A percentile compares a stretch with the other conserved stretches of the same genome.
phyloP scores from a whole-genome alignment of 345 rosid genomes.

The Bruguiera gymnorhiza region DNA sequence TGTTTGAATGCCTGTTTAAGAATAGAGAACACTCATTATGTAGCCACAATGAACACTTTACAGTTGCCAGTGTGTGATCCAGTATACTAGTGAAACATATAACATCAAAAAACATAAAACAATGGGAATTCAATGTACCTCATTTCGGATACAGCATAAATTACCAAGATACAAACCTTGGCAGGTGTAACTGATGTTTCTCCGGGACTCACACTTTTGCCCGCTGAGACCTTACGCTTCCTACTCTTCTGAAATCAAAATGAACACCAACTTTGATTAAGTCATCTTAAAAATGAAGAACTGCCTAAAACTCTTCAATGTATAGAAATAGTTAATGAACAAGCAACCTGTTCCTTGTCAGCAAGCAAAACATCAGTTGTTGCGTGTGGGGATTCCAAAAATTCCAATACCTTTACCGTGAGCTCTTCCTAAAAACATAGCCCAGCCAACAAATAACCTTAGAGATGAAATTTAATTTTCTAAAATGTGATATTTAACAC shows the following conservation, averaged over 20 bases:
- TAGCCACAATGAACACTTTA: too few relatives aligned
- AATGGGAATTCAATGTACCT: too few relatives aligned
- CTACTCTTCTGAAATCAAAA: constrained; percentile 52
- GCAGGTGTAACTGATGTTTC: constrained; percentile 54
- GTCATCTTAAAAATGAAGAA: constrained; percentile 4
- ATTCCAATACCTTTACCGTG: constrained; percentile 77
- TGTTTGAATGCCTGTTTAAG: too few relatives aligned
- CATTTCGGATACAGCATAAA: too few relatives aligned
- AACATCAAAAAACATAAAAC: too few relatives aligned
- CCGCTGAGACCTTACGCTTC: constrained; percentile 52
- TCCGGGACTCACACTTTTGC: constrained; percentile 42
- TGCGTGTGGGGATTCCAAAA: constrained; percentile 82
- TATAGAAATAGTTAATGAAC: constrained; percentile 9
- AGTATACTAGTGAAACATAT: too few relatives aligned
- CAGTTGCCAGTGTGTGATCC: too few relatives aligned
- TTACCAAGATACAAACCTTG: constrained; percentile 50
- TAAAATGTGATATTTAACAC: constrained; percentile 8
- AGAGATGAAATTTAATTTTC: constrained; percentile 9
- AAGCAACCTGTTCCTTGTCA: constrained; percentile 70
- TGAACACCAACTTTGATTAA: constrained; percentile 18
- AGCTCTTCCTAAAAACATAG: constrained; percentile 63
- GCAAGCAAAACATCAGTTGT: constrained; percentile 78
- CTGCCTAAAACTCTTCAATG: background rate
- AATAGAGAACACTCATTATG: too few relatives aligned
- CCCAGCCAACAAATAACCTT: constrained; percentile 10